Base-by-base conservation (phyloP, 2,329 filamentous ascomycete species). In the Alternaria tenuissima region DNA sequence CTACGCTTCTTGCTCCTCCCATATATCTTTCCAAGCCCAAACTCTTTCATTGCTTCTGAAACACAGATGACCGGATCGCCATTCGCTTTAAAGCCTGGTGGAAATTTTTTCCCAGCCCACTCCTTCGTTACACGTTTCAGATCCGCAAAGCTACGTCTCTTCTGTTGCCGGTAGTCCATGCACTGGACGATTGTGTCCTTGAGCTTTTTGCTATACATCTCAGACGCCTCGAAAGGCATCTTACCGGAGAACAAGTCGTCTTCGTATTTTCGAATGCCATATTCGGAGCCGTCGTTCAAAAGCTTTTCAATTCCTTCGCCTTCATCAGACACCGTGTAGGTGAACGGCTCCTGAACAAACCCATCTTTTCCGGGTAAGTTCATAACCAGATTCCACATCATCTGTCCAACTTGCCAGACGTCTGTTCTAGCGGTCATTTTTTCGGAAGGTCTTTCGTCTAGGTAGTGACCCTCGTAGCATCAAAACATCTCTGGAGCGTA, bases 301-400 rank as follows among this genome's bases (percentile, higher is more conserved):
- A 30, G 4, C 16, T 7, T 22, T 30, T 32, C 43, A 9, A 24
- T 8, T 4, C 18, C 20, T 12, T 42, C 39, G 39, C 39, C 20
- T 24, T 24, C 11, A 14, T 14, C 20, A 16, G 11, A 16, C 5
- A 24, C 3, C 39, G 12, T 24, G 20, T 42, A 20, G 5, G 11
- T 42, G 20, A 42, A 42, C 14, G 39, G 39, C 20, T 42, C 39
- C 20, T 22, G 20, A 11, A 16, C 6, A 18, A 7, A 24, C 20
- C 39, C 39, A 3, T 5, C 5, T 20, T 41, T 41, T 16, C 48
- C 48, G 18, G 48, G 34, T 26, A 14, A 24, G 3, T 52, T 52
- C 48, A 52, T 41, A n/a, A 30, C 48, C 9, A 52, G 34, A 12
- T 52, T 52, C 48, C 24, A 55, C 57, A 60, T 55, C 14, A 60